Conservation (phyloP, 495 filamentous ascomycete species). For the Aspergillus homomorphus region DNA sequence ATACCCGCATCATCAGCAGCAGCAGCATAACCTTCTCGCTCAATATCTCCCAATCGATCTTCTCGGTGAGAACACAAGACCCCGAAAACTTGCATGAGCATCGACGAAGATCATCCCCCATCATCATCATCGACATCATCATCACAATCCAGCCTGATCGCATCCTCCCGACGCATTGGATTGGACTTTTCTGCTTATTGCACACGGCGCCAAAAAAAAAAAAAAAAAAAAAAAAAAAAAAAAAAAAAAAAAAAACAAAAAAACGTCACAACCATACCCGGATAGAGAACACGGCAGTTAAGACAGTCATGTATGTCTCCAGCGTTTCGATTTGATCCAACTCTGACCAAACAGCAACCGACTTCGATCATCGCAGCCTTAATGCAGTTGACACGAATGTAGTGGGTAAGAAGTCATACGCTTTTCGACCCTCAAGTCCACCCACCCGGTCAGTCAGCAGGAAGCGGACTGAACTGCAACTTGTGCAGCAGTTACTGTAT, state of each 20-base stretch:
- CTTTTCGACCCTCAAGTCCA: too few species aligned
- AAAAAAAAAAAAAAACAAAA: slow-evolving; percentile 1
- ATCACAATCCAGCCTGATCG: slow-evolving; percentile 15
- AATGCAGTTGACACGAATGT: too few species aligned
- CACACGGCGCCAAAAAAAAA: not conserved
- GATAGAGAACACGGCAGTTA: not conserved
- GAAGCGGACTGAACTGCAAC: too few species aligned
- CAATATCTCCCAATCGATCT: slow-evolving; percentile 10
- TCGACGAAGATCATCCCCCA: too few species aligned
- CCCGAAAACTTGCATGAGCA: too few species aligned
- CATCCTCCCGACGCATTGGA: too few species aligned
- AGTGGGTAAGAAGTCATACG: too few species aligned
- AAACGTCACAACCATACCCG: not conserved
- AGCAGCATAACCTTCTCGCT: slow-evolving; percentile 11
- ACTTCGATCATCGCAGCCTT: too few species aligned
- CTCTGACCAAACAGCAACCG: too few species aligned
- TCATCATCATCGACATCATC: slow-evolving; percentile 8
- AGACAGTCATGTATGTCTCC: not conserved
- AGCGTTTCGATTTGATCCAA: not conserved
- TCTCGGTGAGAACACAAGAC: too few species aligned
- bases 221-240: not conserved
- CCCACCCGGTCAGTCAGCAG: too few species aligned
- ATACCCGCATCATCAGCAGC: not conserved
- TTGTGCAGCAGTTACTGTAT: too few species aligned
- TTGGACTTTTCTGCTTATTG: slow-evolving; percentile 3